Evolutionary conservation across 2,329 filamentous ascomycete genomes (phyloP).

Genomic region (Botrytis pseudocinerea): DNA sequence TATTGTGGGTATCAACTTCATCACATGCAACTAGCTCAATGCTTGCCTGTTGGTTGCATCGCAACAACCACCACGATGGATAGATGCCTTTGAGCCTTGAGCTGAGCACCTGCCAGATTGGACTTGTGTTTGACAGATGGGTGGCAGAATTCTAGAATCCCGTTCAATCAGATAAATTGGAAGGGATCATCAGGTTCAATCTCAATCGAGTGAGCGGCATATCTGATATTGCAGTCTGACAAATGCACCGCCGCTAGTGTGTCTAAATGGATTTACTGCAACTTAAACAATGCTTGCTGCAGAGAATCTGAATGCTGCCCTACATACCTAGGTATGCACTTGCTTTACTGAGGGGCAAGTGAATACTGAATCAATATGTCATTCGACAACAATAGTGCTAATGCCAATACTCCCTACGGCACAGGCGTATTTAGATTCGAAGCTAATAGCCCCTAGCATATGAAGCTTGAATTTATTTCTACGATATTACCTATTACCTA

Average conservation of each 20-base stretch:
- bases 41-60: background rate
- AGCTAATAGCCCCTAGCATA: background rate
- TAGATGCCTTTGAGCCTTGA: background rate
- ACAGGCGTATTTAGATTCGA: background rate
- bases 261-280: background rate
- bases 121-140: background rate
- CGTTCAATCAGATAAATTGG: background rate
- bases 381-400: background rate
- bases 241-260: background rate
- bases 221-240: background rate
- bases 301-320: background rate
- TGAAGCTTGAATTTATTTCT: constrained; percentile 5
- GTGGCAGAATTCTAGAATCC: background rate
- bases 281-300: background rate
- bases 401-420: background rate
- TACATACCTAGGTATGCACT: background rate
- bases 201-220: background rate
- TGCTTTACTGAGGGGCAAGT: background rate
- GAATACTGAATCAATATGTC: background rate
- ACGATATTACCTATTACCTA: background rate
- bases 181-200: constrained; percentile 11
- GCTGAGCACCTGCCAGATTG: constrained; percentile 11
- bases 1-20: background rate
- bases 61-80: background rate
- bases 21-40: background rate